Base-by-base conservation (phyloP, 129 eudicot genomes). In the Tagetes erecta region DNA sequence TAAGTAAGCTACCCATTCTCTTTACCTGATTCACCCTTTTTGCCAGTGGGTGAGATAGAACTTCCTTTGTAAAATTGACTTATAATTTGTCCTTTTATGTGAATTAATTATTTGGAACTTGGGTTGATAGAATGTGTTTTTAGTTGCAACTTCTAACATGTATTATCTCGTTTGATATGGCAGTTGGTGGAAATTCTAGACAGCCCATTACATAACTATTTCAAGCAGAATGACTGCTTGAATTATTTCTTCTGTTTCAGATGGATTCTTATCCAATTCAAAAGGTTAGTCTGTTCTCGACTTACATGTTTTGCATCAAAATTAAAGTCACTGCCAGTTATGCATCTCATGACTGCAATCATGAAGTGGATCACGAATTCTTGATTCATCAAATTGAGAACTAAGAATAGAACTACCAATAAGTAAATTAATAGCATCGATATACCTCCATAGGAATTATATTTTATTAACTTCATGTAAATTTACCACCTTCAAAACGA, bases 191-290 rank as follows among this genome's bases (percentile, higher is more conserved):
- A 93, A 74, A 63, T 90, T 73, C 75, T 91, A 8, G 98, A 93
- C 85, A 72, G 75, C 75, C 98, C 97, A 49, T 78, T 93, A 84
- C 97, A 93, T 52, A 85, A 84, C 70, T 88, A 90, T 80, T 88
- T 93, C 55, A 67, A 80, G 84, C 91, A 90, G 79, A 81, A 84
- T 27, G 97, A 93, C 49, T 93, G 98, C 88, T 76, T 93, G 81
- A 93, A 93, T 60, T 93, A 88, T 77, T 93, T 93, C 86, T 93
- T 93, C 78, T 93, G 98, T 80, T 93, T 93, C 75, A 97, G 98
- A 67, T 93, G 98, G 98, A 75, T 93, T 70, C 96, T 93, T 77
- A 90, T 93, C 75, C 98, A 93, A 84, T 93, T 93, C 68, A 93
- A 93, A 87, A 90, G 98, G 98, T 67, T 73, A 78, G 87, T 74